phyloP scores from a whole-genome alignment of 73 alveolate genomes.

The Paraurostyla sp. region DNA sequence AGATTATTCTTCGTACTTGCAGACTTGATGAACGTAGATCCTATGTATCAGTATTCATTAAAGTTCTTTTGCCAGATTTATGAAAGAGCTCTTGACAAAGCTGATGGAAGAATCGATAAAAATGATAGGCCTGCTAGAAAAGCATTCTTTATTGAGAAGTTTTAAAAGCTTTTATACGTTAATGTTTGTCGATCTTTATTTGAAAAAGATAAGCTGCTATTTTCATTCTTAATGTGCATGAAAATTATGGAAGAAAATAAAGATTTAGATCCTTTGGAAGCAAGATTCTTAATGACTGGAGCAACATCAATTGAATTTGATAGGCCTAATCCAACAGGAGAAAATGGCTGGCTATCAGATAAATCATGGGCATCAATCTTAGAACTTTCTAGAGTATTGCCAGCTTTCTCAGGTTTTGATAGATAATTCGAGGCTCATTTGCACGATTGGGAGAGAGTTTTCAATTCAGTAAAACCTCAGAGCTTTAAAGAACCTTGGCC shows the following conservation, averaged over 20 bases:
- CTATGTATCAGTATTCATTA: constrained; percentile 89
- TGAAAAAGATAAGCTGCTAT: constrained; percentile 97
- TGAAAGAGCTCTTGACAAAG: constrained; percentile 72
- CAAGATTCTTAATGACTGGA: constrained; percentile 96
- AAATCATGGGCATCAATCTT: constrained; percentile 94
- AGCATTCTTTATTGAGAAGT: constrained; percentile 62
- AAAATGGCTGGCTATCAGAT: constrained; percentile 90
- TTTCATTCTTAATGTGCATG: constrained; percentile 89
- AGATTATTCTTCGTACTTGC: constrained; percentile 86
- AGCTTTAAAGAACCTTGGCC: constrained; percentile 92
- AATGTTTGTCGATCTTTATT: constrained; percentile 96
- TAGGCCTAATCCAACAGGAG: constrained; percentile 90
- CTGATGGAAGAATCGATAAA: constrained; percentile 69
- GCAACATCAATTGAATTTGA: constrained; percentile 92
- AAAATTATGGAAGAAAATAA: constrained; percentile 83
- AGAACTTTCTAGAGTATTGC: constrained; percentile 89
- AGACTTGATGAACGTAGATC: constrained; percentile 84
- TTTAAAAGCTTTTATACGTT: constrained; percentile 78
- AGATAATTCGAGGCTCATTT: constrained; percentile 89
- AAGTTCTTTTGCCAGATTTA: constrained; percentile 81
- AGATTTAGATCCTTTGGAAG: constrained; percentile 73
- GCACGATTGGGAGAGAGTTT: constrained; percentile 91
- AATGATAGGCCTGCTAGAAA: constrained; percentile 78
- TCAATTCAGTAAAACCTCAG: constrained; percentile 88
- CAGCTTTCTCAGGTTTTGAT: constrained; percentile 88